Base-by-base conservation (phyloP, 352 stramenopile species). In the Aphanomyces cochlioides region DNA sequence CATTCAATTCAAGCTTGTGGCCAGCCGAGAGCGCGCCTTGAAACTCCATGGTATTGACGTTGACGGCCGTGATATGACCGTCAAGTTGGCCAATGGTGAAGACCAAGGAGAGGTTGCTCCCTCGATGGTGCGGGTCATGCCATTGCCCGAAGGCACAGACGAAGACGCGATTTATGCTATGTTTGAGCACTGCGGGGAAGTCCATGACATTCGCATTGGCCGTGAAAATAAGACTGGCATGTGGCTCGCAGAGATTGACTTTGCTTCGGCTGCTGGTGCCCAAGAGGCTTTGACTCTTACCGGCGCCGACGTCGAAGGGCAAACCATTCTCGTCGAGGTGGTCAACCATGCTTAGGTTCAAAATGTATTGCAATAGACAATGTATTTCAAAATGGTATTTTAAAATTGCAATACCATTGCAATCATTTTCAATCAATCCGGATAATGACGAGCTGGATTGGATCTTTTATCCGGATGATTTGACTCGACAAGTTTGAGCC, bases 221-320 rank as follows among this genome's bases (percentile, higher is more conserved):
- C 97, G 88, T 38, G 96, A 99, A 83, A 83, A 93, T 66, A 96
- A 99, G 77, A 98, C 92, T 48, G 96, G 96, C 45, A 89, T 98
- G 63, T 99, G 10, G 43, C 99, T 87, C 96, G 96, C 78, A 97
- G 94, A 99, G 83, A 81, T 99, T 50, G 93, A 99, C 77, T 99
- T 99, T 75, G 87, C 66, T 3, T 80, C 96, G 10, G 97, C 88
- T 0, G 93, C 98, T 66, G 84, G 84, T 45, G 97, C 98, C 0
- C 92, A 98, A 66, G 82, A 88, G 60, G 90, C 85, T 15, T 85
- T 97, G 37, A 91, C 91, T 66, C 84, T 99, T 64, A 88, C 91
- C 4, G 96, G 96, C 47, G 85, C 79, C 34, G 90, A 98, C 59
- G 83, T 99, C 15, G 83, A 89, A 75, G 96, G 96, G 60, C 89